A percentile compares a stretch with the other conserved stretches of the same genome.
These are phyloP conservation scores for Komagataella phaffii DNA, from an alignment of 805 yeast genomes.

Conservation along the genomic window DNA sequence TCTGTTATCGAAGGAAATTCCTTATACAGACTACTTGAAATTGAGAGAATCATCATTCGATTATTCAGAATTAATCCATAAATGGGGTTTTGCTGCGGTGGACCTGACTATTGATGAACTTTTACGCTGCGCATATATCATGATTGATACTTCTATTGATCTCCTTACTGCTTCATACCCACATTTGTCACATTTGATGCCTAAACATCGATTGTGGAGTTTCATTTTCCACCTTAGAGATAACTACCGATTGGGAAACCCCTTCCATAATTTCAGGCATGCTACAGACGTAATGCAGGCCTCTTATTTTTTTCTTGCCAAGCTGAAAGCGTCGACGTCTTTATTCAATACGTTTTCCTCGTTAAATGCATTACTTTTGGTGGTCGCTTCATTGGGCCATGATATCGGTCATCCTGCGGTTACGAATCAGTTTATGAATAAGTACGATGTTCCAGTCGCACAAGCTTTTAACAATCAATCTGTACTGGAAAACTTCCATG, in stretches of 20 bases:
- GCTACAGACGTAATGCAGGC: conserved; percentile 95
- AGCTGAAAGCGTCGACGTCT: conserved; percentile 1
- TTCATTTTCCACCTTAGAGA: conserved; percentile 60
- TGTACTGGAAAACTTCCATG: conserved; percentile 75
- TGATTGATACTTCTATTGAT: conserved; percentile 19
- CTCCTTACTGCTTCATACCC: neutral
- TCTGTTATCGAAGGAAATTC: conserved; percentile 14
- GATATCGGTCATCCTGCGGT: conserved; percentile 96
- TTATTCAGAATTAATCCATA: conserved; percentile 27
- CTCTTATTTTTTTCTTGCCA: conserved; percentile 44
- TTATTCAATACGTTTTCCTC: neutral
- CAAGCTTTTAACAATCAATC: conserved; percentile 47
- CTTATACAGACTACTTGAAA: conserved; percentile 14
- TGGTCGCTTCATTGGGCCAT: conserved; percentile 84
- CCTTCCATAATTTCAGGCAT: conserved; percentile 92
- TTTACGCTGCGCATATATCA: conserved; percentile 40
- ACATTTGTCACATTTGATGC: conserved; percentile 1
- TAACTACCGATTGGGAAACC: conserved; percentile 72
- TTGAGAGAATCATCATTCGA: conserved; percentile 10
- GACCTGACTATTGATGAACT: conserved; percentile 52
- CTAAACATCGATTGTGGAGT: conserved; percentile 32
- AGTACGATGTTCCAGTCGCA: conserved; percentile 51
- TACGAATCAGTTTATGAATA: conserved; percentile 60
- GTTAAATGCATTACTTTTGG: conserved; percentile 30
- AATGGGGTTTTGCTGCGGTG: conserved; percentile 66